phyloP scores from a whole-genome alignment of 192 early-diverging fungal species.

The Gonapodya sp. region DNA sequence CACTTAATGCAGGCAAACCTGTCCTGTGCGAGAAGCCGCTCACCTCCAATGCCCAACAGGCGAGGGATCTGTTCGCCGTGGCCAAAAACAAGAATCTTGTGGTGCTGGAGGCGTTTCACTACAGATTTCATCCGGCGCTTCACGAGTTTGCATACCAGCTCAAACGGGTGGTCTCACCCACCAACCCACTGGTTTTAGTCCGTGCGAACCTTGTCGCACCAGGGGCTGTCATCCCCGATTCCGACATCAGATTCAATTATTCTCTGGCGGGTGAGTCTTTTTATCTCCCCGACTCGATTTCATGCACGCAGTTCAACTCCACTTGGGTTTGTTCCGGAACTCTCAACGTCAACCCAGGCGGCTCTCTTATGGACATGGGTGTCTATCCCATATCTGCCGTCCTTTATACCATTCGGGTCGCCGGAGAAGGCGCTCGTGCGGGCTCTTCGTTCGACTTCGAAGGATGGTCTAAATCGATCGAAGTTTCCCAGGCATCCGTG shows the following conservation, averaged over 20 bases:
- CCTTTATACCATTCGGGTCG: background rate
- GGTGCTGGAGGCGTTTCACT: conserved; percentile 32
- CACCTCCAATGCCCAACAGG: conserved; percentile 21
- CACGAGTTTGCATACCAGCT: conserved; percentile 16
- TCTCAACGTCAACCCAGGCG: too few species aligned
- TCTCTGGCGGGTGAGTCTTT: too few species aligned
- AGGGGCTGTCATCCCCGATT: background rate
- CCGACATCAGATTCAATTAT: background rate
- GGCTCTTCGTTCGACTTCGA: background rate
- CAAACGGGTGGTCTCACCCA: background rate
- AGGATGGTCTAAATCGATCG: background rate
- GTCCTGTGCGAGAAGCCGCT: conserved; percentile 38
- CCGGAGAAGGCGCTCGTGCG: background rate
- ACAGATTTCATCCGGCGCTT: conserved; percentile 25
- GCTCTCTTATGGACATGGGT: background rate
- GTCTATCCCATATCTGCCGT: background rate
- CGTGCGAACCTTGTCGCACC: background rate
- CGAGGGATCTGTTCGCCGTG: conserved; percentile 18
- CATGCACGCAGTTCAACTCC: too few species aligned
- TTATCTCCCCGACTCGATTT: too few species aligned
- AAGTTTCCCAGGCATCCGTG: background rate
- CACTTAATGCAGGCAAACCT: conserved; percentile 44
- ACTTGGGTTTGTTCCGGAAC: too few species aligned
- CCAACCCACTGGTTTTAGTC: background rate
- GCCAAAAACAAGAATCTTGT: conserved; percentile 25